Evolutionary conservation across 805 yeast species (phyloP), one percentile per base, ranked within the genome.

Genomic region (Metschnikowia henanensis): DNA sequence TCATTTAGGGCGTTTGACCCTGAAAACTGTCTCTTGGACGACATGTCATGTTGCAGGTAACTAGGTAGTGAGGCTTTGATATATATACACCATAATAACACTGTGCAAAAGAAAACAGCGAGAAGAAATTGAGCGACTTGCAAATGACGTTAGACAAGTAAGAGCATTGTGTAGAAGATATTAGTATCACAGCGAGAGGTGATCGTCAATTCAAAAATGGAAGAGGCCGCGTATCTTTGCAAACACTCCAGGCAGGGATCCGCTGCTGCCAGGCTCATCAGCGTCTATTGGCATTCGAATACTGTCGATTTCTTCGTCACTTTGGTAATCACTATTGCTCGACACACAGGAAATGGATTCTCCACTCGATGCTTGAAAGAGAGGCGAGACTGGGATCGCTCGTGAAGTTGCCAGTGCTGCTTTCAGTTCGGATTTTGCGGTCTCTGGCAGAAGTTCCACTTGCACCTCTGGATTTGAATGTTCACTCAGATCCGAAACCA

Each of bases 281-380:
- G 5, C 19, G 6, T 23, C 16, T 4, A 31, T 35, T 13, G 45
- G 17, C 7, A 22, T 30, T 7, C 23, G 29, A 23, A 41, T 19
- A 16, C 45, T 30, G 30, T 35, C 40, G 33, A 41, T 30, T 18
- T 43, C 45, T 13, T 37, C 46, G 23, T 43, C 46, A 22, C 38
- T 37, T 10, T 17, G 13, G 35, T 37, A 43, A 5, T 37, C 41
- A n/a, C 41, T 37, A 17, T 30, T 37, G 28, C 39, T 37, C n/a
- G 46, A 43, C 6, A 23, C 13, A 13, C 3, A 22, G 4, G 46
- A 33, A 2, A 30, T 15, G 10, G 12, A 30, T 8, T 30, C 20
- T 16, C 23, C 21, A 6, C 18, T 34, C 12, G 37, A 12, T 17
- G 28, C 16, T 4, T 32, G 34, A 13, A 36, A 30, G 18, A n/a